A percentile compares a stretch with the other conserved stretches of the same genome.
phyloP scores from a whole-genome alignment of 1,139 yeast species.

The Zygoascus meyerae region DNA sequence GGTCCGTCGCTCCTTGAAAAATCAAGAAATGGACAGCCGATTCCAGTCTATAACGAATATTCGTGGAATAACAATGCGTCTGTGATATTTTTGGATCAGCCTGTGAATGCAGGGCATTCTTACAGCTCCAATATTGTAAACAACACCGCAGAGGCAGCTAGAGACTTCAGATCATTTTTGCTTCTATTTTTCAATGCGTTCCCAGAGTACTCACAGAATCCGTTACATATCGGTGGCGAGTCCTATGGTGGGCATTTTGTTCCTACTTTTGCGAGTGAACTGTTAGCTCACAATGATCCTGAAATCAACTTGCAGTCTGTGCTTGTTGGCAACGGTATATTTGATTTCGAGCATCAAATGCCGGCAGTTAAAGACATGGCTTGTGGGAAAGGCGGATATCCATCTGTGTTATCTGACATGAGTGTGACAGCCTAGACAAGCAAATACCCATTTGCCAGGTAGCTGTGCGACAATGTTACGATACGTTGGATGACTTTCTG shows the following conservation, averaged over 20 bases:
- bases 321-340: constrained; percentile 91
- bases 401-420: constrained; percentile 65
- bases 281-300: constrained; percentile 56
- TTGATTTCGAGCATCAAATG: constrained; percentile 89
- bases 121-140: constrained; percentile 35
- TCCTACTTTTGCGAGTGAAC: constrained; percentile 88
- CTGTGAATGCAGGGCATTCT: constrained; percentile 72
- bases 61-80: constrained; percentile 69
- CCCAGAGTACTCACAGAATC: constrained; percentile 67
- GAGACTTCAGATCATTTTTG: constrained; percentile 88
- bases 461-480: constrained; percentile 74
- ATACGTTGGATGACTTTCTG: constrained; percentile 62
- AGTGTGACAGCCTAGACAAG: constrained; percentile 70
- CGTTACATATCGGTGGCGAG: constrained; percentile 96
- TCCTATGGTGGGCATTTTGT: constrained; percentile 98
- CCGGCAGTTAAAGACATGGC: constrained; percentile 94
- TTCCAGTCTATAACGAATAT: constrained; percentile 50
- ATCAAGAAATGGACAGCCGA: constrained; percentile 35
- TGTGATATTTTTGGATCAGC: constrained; percentile 66
- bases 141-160: constrained; percentile 66
- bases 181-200: constrained; percentile 85
- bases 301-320: constrained; percentile 80
- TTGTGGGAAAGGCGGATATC: constrained; percentile 87
- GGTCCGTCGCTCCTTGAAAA: constrained; percentile 23
- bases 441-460: constrained; percentile 73